Base-by-base conservation (phyloP, 1,139 yeast species). In the Lizanozyma gosingica region DNA sequence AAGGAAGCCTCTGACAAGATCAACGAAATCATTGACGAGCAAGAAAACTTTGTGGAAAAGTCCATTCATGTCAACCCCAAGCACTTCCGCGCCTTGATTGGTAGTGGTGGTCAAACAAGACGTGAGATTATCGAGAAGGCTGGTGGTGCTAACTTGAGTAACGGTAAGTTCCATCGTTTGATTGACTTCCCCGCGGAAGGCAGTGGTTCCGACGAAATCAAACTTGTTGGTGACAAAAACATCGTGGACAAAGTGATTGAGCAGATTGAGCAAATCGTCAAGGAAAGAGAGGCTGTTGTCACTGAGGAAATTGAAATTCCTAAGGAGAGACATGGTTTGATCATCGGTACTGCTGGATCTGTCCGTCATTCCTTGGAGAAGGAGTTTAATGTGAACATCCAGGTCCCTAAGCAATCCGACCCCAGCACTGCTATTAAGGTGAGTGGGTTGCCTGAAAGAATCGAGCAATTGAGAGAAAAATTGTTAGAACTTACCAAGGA, bases 301-400 rank as follows among this genome's bases (percentile, higher is more conserved):
- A 66, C 73, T 37, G 82, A 73, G 46, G 71, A 69, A 32, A 56
- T 80, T 41, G 80, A 74, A 8, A 72, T 92, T 50, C 76, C 94
- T 36, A 78, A 80, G 58, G 84, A 80, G 43, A 83, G 82, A 57
- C 94, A 86, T 53, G 77, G 88, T 52, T 70, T 79, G 17, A 58
- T 92, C 45, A 79, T 92, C 59, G 97, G 97, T 34, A 79, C 90
- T 36, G 80, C 80, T 45, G 97, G 97, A 35, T 57, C 78, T 14
- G 73, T 76, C 43, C 86, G 92, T 63, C 82, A 83, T 50, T 71
- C 76, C 9, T 63, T 88, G 47, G 94, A 88, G 65, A 68, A 73
- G 18, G 86, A 83, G 50, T 84, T 71, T 59, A 67, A 70, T 14
- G 92, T 86, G 38, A 57, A 62, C 22, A 63, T 92, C 43, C 71